Conservation (phyloP, 139 green algal species). For the Chlorella sp. region DNA sequence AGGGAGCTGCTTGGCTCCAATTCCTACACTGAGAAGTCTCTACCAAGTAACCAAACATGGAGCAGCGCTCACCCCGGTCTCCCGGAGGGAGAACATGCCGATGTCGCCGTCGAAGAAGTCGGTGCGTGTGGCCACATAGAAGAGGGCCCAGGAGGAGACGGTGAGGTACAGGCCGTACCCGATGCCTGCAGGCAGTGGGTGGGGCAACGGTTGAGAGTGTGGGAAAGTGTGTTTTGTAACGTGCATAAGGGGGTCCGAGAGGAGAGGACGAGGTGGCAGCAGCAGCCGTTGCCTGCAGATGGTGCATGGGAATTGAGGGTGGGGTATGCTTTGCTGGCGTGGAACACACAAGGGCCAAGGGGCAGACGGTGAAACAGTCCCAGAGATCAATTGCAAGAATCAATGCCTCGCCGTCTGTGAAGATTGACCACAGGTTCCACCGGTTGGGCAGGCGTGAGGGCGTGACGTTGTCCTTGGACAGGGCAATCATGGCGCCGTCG, state of each 20-base stretch:
- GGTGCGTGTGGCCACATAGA: conserved; percentile 63
- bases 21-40: too few relatives aligned
- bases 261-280: conserved; percentile 81
- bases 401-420: conserved; percentile 71
- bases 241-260: conserved; percentile 76
- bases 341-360: not conserved
- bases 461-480: conserved; percentile 82
- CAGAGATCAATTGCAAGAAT: too few relatives aligned
- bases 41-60: too few relatives aligned
- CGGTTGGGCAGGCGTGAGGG: conserved; percentile 68
- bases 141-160: conserved; percentile 76
- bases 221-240: too few relatives aligned
- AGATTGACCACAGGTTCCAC: conserved; percentile 85
- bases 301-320: not conserved
- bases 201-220: too few relatives aligned
- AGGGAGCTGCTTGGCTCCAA: too few relatives aligned
- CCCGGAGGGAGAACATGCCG: conserved; percentile 61
- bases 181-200: conserved; percentile 51
- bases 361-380: not conserved
- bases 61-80: not conserved
- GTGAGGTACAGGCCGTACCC: conserved; percentile 87
- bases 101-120: conserved; percentile 72
- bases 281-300: conserved; percentile 72
- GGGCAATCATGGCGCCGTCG: conserved; percentile 89
- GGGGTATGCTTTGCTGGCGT: too few relatives aligned